Percentiles rank a stretch among this genome's conserved stretches.
Evolutionary conservation across 768 basidiomycete species (phyloP).

Genomic region (Xerocomellus amylosporus): DNA sequence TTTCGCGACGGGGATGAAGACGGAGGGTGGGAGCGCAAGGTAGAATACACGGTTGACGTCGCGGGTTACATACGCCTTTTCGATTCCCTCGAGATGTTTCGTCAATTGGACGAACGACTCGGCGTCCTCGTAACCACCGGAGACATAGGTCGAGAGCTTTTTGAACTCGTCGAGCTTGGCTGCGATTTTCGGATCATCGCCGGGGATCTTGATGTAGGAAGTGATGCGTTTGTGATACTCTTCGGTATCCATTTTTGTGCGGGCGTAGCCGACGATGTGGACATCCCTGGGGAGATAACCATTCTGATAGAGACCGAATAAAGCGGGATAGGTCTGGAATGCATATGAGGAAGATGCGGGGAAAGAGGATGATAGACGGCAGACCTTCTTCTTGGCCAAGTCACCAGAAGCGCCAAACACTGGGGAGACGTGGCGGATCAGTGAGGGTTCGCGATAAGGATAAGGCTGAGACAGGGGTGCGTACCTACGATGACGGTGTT

Average conservation of each 20-base stretch:
- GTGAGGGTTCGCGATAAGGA: constrained; percentile 2
- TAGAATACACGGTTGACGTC: constrained; percentile 88
- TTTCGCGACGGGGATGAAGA: constrained; percentile 87
- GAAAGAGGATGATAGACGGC: neutral
- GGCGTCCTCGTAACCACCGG: constrained; percentile 86
- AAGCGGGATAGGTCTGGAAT: constrained; percentile 85
- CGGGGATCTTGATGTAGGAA: constrained; percentile 78
- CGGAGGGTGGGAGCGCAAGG: constrained; percentile 94
- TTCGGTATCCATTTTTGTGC: constrained; percentile 85
- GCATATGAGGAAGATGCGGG: constrained; percentile 39
- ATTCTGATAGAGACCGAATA: constrained; percentile 84
- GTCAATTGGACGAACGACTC: constrained; percentile 76
- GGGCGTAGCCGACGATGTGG: constrained; percentile 94
- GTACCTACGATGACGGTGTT: constrained; percentile 88
- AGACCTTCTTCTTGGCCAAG: constrained; percentile 97
- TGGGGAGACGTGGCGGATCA: constrained; percentile 31
- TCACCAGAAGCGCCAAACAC: constrained; percentile 97
- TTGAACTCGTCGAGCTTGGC: constrained; percentile 82
- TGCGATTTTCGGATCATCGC: constrained; percentile 56
- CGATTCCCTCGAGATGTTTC: constrained; percentile 73
- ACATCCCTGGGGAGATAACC: constrained; percentile 78
- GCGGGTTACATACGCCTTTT: constrained; percentile 61
- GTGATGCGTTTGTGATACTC: constrained; percentile 86
- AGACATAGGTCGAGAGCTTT: constrained; percentile 70
- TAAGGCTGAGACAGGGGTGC: constrained; percentile 27